Base-by-base conservation (phyloP, 345 rosid genomes). In the Physaria fendleri region DNA sequence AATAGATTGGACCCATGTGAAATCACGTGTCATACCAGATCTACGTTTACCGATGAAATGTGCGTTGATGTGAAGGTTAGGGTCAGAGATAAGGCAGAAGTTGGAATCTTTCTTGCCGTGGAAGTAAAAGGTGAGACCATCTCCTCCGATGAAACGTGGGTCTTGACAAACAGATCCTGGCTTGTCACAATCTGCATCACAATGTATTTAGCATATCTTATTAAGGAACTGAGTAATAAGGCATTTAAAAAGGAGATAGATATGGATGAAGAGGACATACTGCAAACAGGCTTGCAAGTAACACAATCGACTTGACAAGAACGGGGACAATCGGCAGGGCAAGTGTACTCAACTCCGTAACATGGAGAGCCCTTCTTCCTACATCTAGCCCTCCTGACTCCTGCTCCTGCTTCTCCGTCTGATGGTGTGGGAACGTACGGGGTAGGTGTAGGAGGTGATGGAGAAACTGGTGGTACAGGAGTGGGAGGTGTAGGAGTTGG, bases 81-180 rank as follows among this genome's bases (percentile, higher is more conserved):
- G 55, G 40, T 79, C 85, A 0, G 88, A 76, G 37, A 79, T 57
- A 11, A 82, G 79, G 62, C 81, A 79, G 37, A 77, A 82, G 68
- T 80, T 78, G 10, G 34, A 56, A 56, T 82, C 82, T 49, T 75
- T 83, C 71, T 77, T 78, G 44, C 85, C 94, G 35, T 86, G 90
- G 84, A 79, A 86, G 76, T 83, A 86, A 71, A 83, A 84, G 66
- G 90, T 76, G 21, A 79, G 68, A 12, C 86, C 83, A 3, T 84
- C 84, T 10, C 82, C 88, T 12, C 84, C 85, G 10, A 83, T 68
- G 78, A 86, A 86, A 25, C 85, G 69, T 8, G 88, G 90, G 56
- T 83, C 95, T 63, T 80, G 81, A 61, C 88, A 80, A 5, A 80
- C 81, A 4, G 83, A 81, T 28, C 86, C 85, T 8, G 80, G 82